Evolutionary conservation across 2,329 filamentous ascomycete species (phyloP).

Genomic region (Arthrobotrys entomopaga): DNA sequence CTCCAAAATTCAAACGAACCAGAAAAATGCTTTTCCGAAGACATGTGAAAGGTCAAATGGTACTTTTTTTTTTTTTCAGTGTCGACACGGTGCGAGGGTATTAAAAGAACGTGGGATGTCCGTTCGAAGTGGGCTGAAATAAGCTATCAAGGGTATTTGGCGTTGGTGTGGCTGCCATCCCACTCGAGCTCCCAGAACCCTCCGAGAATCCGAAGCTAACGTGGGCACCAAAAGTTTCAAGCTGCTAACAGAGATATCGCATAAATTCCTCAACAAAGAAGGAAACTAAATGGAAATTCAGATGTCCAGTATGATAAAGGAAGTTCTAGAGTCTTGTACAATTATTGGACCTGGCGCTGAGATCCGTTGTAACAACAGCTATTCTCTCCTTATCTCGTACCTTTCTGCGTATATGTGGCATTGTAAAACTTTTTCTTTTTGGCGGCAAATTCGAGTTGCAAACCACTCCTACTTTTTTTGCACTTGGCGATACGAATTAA

Average conservation of each 20-base stretch:
- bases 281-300: constrained; percentile 17
- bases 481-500: constrained; percentile 28
- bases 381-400: background rate
- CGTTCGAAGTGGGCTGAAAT: constrained; percentile 39
- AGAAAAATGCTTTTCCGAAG: constrained; percentile 48
- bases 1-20: constrained; percentile 7
- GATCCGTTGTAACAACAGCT: constrained; percentile 18
- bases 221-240: constrained; percentile 38
- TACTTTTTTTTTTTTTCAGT: background rate
- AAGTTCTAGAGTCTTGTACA: constrained; percentile 19
- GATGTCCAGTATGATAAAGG: constrained; percentile 28
- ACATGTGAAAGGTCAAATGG: constrained; percentile 40
- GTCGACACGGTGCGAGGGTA: constrained; percentile 5
- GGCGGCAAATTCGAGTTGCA: constrained; percentile 32
- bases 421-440: constrained; percentile 10
- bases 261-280: constrained; percentile 49
- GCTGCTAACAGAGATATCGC: constrained; percentile 44
- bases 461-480: background rate
- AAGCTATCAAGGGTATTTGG: constrained; percentile 34
- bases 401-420: background rate
- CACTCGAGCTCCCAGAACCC: constrained; percentile 22
- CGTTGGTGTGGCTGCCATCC: constrained; percentile 42
- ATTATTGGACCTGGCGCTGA: constrained; percentile 23
- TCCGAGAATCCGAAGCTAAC: background rate
- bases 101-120: constrained; percentile 31